Percentiles rank a stretch among this genome's conserved stretches.
Evolutionary conservation across 192 early-diverging fungal genomes (phyloP).

Genomic region (Mortierella claussenii): DNA sequence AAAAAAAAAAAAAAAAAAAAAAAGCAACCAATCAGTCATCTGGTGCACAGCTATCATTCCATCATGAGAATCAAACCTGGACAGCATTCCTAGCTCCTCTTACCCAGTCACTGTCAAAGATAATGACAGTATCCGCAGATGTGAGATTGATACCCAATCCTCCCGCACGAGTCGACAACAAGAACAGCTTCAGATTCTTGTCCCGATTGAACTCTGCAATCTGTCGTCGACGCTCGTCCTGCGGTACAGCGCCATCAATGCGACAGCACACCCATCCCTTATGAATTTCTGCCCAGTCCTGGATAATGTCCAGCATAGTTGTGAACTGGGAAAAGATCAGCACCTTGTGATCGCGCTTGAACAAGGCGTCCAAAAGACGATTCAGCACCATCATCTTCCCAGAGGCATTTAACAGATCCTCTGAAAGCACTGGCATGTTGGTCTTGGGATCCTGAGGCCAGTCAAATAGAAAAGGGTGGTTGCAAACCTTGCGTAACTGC

Average conservation of each 20-base stretch:
- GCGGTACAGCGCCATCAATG: constrained; percentile 87
- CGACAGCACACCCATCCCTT: constrained; percentile 86
- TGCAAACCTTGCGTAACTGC: constrained; percentile 96
- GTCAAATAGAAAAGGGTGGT: constrained; percentile 95
- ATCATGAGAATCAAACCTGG: too few relatives aligned
- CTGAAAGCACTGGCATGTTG: constrained; percentile 55
- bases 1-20: too few relatives aligned
- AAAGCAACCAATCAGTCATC: too few relatives aligned
- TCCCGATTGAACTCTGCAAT: constrained; percentile 82
- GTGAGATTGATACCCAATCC: constrained; percentile 98
- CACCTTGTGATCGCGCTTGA: constrained; percentile 88
- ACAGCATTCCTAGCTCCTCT: too few relatives aligned
- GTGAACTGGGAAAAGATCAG: constrained; percentile 96
- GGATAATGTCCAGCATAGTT: constrained; percentile 89
- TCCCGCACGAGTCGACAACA: constrained; percentile 95
- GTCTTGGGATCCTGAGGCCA: constrained; percentile 77
- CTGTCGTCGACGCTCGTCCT: constrained; percentile 81
- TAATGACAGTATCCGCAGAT: constrained; percentile 94
- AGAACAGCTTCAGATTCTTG: constrained; percentile 77
- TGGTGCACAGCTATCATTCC: too few relatives aligned
- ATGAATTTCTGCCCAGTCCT: constrained; percentile 86
- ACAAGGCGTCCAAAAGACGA: constrained; percentile 80
- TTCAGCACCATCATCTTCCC: constrained; percentile 93
- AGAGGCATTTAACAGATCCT: constrained; percentile 72
- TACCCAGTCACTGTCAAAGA: constrained; percentile 96